A percentile compares a stretch with the other conserved stretches of the same genome.
Conservation (phyloP, 2,329 filamentous ascomycete genomes). For the Ophiostoma novo-ulmi region DNA sequence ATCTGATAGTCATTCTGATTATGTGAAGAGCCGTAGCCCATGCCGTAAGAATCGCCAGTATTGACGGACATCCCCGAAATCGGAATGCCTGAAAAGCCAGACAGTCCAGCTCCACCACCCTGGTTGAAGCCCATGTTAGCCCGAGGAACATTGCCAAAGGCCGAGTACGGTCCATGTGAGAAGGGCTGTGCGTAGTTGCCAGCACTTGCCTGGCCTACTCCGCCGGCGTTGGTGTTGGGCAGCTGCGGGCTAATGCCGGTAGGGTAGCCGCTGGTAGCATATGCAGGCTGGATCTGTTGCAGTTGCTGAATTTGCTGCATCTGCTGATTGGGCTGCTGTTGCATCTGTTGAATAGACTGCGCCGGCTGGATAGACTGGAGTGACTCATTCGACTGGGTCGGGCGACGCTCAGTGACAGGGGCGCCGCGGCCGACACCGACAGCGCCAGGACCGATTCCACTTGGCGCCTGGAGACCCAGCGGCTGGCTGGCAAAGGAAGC, state of each 20-base stretch:
- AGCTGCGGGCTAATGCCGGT: background rate
- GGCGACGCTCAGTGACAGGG: slow-evolving; percentile 46
- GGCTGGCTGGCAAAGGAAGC: slow-evolving; percentile 84
- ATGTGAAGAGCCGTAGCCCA: slow-evolving; percentile 38
- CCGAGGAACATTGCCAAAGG: slow-evolving; percentile 41
- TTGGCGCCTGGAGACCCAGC: slow-evolving; percentile 64
- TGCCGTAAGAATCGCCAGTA: slow-evolving; percentile 40
- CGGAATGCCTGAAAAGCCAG: background rate
- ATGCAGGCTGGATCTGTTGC: slow-evolving; percentile 15
- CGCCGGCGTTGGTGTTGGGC: background rate
- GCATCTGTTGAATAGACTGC: slow-evolving; percentile 10
- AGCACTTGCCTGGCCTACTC: background rate
- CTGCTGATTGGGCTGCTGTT: slow-evolving; percentile 21
- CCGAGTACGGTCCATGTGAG: slow-evolving; percentile 39
- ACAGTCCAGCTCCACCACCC: slow-evolving; percentile 36
- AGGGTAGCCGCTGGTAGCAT: background rate
- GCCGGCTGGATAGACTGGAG: slow-evolving; percentile 14
- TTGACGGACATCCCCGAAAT: background rate
- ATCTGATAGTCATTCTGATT: slow-evolving; percentile 41
- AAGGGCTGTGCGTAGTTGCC: slow-evolving; percentile 32
- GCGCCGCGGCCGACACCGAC: slow-evolving; percentile 53
- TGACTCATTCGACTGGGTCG: slow-evolving; percentile 16
- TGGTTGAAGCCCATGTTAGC: slow-evolving; percentile 29
- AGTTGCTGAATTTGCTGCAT: slow-evolving; percentile 16
- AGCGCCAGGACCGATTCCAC: slow-evolving; percentile 60